Evolutionary conservation across 1,284 basidiomycete genomes (phyloP).

Genomic region (Boletellus sp.): DNA sequence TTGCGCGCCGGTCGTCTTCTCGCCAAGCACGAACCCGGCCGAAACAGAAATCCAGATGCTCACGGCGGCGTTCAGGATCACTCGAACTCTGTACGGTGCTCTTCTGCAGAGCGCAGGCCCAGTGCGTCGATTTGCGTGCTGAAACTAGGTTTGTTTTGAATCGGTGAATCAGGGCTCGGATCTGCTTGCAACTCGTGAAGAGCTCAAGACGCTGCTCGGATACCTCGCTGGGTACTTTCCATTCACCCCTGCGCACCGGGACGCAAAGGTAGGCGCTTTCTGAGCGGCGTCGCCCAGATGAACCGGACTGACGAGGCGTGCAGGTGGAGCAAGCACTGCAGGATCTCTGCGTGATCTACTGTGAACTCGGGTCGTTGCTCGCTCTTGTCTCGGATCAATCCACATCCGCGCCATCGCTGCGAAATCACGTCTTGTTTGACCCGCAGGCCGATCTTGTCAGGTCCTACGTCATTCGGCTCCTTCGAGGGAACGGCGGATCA

Average conservation of each 20-base stretch:
- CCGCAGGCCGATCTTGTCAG: constrained; percentile 55
- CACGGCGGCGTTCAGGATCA: constrained; percentile 57
- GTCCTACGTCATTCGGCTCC: constrained; percentile 65
- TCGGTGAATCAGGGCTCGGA: constrained; percentile 20
- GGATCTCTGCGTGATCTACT: constrained; percentile 71
- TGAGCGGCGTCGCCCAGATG: not conserved
- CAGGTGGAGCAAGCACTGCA: constrained; percentile 63
- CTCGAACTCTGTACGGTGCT: constrained; percentile 62
- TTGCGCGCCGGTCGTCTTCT: constrained; percentile 77
- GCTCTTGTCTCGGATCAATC: constrained; percentile 39
- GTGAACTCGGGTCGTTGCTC: constrained; percentile 69
- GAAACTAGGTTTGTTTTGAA: constrained; percentile 1
- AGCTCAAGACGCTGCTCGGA: constrained; percentile 58
- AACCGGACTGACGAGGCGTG: constrained; percentile 1
- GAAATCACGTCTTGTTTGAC: constrained; percentile 23
- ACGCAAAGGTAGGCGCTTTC: constrained; percentile 50
- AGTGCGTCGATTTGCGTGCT: constrained; percentile 19
- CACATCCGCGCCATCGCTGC: constrained; percentile 7
- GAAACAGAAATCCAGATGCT: constrained; percentile 67
- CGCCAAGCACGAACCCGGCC: constrained; percentile 51
- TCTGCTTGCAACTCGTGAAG: constrained; percentile 33
- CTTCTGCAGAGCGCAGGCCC: constrained; percentile 41
- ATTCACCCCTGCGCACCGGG: constrained; percentile 49
- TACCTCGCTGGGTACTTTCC: constrained; percentile 86
- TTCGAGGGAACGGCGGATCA: constrained; percentile 53